These are phyloP conservation scores for Canna indica DNA, from an alignment of 176 grass and related monocot species.

Conservation along the genomic window DNA sequence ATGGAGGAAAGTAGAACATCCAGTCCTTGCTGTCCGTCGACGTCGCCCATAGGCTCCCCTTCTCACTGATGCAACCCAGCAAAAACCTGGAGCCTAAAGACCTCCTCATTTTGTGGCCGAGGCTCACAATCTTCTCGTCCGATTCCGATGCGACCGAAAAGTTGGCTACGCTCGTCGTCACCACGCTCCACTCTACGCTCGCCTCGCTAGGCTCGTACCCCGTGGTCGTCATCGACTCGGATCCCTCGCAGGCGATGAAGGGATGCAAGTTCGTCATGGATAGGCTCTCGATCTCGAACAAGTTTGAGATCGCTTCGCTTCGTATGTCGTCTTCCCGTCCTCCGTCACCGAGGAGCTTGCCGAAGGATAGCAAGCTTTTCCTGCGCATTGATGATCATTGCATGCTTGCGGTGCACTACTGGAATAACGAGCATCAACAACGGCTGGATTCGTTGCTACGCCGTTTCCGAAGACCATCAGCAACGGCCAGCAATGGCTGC, in stretches of 20 bases:
- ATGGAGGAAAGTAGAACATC: too few species aligned
- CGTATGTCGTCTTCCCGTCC: conserved; percentile 15
- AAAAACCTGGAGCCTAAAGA: conserved; percentile 28
- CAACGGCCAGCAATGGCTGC: too few species aligned
- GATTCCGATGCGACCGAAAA: conserved; percentile 33
- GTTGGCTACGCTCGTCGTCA: conserved; percentile 42
- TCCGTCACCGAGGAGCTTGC: background rate
- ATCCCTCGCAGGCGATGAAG: conserved; percentile 12
- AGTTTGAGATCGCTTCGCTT: conserved; percentile 80
- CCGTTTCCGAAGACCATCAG: too few species aligned
- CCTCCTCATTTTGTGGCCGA: background rate
- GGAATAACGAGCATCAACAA: too few species aligned
- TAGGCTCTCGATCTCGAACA: conserved; percentile 94
- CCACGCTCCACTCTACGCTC: conserved; percentile 83
- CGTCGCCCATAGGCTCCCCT: too few species aligned
- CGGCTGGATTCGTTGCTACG: too few species aligned
- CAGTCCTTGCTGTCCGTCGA: too few species aligned
- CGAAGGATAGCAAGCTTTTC: background rate
- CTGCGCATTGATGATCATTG: background rate
- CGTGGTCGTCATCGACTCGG: background rate
- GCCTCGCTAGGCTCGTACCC: conserved; percentile 73
- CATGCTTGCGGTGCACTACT: background rate
- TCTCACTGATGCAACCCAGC: conserved; percentile 56
- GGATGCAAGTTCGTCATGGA: conserved; percentile 42
- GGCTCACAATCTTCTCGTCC: background rate